A percentile compares a stretch with the other conserved stretches of the same genome.
Evolutionary conservation across 1,284 basidiomycete genomes (phyloP).

Genomic region (Austroboletus novae-zelandiae): DNA sequence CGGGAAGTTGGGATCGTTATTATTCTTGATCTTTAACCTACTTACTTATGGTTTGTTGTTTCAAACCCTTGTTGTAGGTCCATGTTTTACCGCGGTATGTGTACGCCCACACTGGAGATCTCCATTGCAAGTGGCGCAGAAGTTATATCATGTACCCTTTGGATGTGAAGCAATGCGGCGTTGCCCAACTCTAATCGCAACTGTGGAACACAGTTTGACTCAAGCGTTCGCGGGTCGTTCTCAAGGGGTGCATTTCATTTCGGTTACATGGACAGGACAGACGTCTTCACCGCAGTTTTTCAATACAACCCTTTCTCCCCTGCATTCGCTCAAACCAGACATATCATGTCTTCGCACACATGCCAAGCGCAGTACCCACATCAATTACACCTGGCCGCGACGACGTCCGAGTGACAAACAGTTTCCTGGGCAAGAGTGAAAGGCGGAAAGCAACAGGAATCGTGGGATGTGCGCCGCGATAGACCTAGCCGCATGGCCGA

Average conservation of each 20-base stretch:
- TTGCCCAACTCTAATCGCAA: background rate
- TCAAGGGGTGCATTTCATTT: background rate
- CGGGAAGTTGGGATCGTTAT: slow-evolving; percentile 17
- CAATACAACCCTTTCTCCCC: background rate
- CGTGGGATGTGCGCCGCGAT: slow-evolving; percentile 2
- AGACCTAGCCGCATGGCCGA: too few species aligned
- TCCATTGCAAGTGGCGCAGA: background rate
- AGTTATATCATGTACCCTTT: background rate
- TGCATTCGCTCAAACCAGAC: background rate
- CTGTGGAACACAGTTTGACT: slow-evolving; percentile 7
- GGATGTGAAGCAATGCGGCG: background rate
- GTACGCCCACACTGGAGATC: background rate
- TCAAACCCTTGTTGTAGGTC: background rate
- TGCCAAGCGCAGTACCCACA: background rate
- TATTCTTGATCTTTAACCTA: background rate
- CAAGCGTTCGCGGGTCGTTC: background rate
- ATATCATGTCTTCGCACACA: background rate
- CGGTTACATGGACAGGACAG: background rate
- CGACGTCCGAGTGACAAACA: background rate
- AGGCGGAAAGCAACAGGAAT: background rate
- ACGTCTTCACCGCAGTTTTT: background rate
- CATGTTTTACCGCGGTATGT: background rate
- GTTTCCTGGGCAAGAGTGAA: background rate
- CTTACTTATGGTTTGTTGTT: background rate
- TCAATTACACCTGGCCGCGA: slow-evolving; percentile 3